These are phyloP conservation scores for Barnettozyma siamensis DNA, from an alignment of 805 yeast genomes.

Conservation along the genomic window DNA sequence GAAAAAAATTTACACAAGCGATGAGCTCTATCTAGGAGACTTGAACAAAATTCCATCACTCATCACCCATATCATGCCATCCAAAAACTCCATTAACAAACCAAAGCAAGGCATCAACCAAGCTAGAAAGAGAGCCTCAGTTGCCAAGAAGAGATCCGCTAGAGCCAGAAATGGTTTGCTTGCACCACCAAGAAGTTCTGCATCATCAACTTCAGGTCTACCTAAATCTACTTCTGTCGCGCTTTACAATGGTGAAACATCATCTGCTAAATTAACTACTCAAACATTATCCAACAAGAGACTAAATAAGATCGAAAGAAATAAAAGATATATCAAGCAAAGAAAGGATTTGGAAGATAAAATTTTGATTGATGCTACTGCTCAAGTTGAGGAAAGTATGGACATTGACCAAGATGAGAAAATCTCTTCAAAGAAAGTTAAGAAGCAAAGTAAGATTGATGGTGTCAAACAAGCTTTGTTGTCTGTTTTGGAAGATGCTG, in stretches of 20 bases:
- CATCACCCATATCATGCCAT: constrained; percentile 51
- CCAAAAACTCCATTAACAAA: constrained; percentile 75
- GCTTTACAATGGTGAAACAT: constrained; percentile 30
- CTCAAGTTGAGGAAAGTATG: constrained; percentile 43
- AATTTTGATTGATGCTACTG: constrained; percentile 43
- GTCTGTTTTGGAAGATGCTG: constrained; percentile 60
- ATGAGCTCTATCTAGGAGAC: neutral
- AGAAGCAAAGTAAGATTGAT: constrained; percentile 31
- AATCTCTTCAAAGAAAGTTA: constrained; percentile 6
- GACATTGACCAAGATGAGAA: constrained; percentile 39
- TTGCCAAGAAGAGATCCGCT: constrained; percentile 51
- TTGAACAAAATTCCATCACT: neutral
- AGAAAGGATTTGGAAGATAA: constrained; percentile 37
- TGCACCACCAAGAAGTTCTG: constrained; percentile 43
- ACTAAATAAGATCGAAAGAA: constrained; percentile 74
- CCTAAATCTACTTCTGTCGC: constrained; percentile 38
- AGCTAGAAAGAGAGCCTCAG: constrained; percentile 42
- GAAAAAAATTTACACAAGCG: constrained; percentile 3
- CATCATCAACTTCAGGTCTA: constrained; percentile 34
- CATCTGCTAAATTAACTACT: constrained; percentile 38
- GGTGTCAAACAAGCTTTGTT: constrained; percentile 62
- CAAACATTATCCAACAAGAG: constrained; percentile 70
- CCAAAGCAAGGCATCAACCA: constrained; percentile 58
- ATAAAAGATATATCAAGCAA: constrained; percentile 60
- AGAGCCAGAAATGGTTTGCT: constrained; percentile 38